These are phyloP conservation scores for Rosa rugosa DNA, from an alignment of 306 rosid species.

Conservation along the genomic window DNA sequence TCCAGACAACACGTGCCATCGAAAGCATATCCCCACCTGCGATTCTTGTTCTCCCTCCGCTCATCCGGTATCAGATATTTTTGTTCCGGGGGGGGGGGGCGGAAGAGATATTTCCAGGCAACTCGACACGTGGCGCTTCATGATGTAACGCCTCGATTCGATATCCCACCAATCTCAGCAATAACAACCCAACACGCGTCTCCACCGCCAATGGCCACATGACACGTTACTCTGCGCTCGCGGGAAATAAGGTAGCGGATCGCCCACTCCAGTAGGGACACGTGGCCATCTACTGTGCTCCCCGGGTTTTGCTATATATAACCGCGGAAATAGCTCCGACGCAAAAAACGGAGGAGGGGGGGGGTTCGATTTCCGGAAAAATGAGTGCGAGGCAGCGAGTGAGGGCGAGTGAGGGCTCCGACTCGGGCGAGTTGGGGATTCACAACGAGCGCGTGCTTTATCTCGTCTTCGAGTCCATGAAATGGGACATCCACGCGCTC, in stretches of 20 bases:
- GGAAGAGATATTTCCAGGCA: constrained; percentile 12
- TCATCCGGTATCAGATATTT: constrained; percentile 28
- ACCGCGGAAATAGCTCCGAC: not conserved
- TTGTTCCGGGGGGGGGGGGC: constrained; percentile 9
- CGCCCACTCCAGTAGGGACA: not conserved
- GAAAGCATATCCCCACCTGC: not conserved
- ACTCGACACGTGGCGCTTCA: constrained; percentile 25
- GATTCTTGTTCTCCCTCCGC: constrained; percentile 1
- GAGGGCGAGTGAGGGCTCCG: constrained; percentile 25
- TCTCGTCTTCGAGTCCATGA: constrained; percentile 42
- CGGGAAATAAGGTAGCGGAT: not conserved
- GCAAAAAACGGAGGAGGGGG: not conserved
- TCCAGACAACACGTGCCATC: constrained; percentile 19
- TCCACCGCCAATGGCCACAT: fast-evolving
- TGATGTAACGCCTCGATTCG: constrained; percentile 3
- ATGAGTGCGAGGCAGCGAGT: constrained; percentile 37
- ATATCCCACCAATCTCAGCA: not conserved
- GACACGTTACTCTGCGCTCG: not conserved
- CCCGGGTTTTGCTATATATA: not conserved
- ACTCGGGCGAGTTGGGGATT: constrained; percentile 37
- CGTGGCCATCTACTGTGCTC: not conserved
- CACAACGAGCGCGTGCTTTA: constrained; percentile 46
- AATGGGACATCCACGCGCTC: constrained; percentile 51
- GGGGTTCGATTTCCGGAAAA: not conserved
- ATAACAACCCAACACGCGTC: constrained; percentile 23